Evolutionary conservation across 345 rosid genomes (phyloP), one percentile per base, ranked within the genome.

Genomic region (Populus pruinosa): DNA sequence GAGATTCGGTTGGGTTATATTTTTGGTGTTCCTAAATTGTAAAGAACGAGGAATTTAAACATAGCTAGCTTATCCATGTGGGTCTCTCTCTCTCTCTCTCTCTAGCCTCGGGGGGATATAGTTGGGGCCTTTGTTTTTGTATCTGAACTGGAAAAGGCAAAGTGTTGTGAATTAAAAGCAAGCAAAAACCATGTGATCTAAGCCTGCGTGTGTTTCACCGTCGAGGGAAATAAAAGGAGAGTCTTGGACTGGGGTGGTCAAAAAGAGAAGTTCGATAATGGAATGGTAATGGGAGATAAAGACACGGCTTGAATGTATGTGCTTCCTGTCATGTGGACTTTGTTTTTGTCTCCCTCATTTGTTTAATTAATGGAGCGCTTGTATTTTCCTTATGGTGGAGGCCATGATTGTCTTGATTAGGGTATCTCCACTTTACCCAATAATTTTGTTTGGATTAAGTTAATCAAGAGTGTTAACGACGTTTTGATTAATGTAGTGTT

Each of bases 241-340:
- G 64, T 47, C 64, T 47, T 63, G 63, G 80, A 85, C 80, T 74
- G 77, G 35, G 13, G 69, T 77, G 86, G 89, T 87, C 84, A 84
- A 85, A 77, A 6, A 73, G 61, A 64, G 67, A 71, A 69, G 29
- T 23, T 35, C 11, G 76, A 55, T 13, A 44, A 50, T 14, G 47
- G 35, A 33, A 76, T 3, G 31, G 55, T 67, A 18, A 56, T 55
- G 25, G 79, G 72, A 25, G 72, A 74, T 67, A 64, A 43, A 73
- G 69, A 50, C 76, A 8, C 12, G 7, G 49, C 17, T 59, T 18
- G 79, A 76, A 70, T 67, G 72, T n/a, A 8, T 18, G 69, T 39
- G 70, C 74, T 59, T 53, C 66, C 16, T 38, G 39, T 38, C 33
- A 38, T 31, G 74, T 75, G 77, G 79, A 70, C 69, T 41, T 38